Evolutionary conservation across 23 red algal genomes (phyloP).

Genomic region (Gracilaria gracilis): DNA sequence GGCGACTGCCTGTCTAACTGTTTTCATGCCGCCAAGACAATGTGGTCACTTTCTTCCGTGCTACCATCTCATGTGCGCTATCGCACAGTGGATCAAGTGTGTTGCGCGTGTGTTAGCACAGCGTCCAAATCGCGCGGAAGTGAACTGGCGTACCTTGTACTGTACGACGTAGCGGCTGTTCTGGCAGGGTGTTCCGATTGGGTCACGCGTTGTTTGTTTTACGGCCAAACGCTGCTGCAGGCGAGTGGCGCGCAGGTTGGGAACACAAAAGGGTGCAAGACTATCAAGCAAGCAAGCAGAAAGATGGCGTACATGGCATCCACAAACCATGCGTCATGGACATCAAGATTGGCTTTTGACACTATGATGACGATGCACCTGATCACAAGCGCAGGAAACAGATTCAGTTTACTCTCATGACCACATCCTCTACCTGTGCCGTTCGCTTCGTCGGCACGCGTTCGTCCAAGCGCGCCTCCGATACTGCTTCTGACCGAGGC

Average conservation of each 20-base stretch:
- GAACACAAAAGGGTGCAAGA: background rate
- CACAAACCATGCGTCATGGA: too few species aligned
- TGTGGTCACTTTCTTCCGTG: constrained; percentile 28
- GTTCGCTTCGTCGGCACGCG: too few species aligned
- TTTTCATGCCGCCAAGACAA: constrained; percentile 29
- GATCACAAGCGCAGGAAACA: too few species aligned
- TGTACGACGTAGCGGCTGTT: constrained; percentile 18
- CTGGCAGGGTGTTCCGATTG: constrained; percentile 36
- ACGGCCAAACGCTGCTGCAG: constrained; percentile 30
- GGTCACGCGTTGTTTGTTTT: constrained; percentile 40
- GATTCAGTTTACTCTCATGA: too few species aligned
- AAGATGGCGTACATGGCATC: constrained; percentile 45
- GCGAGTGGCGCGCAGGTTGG: background rate
- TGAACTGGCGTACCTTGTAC: background rate
- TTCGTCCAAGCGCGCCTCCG: too few species aligned
- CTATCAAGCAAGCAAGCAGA: constrained; percentile 7
- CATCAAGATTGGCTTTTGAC: too few species aligned
- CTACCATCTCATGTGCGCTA: constrained; percentile 17
- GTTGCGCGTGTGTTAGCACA: background rate
- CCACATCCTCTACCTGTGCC: too few species aligned
- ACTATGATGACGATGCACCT: too few species aligned
- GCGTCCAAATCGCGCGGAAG: background rate
- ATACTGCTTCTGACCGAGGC: too few species aligned
- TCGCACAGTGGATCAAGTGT: constrained; percentile 7
- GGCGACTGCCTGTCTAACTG: constrained; percentile 34